Conservation (phyloP, 208 protist genomes). For the Blechomonas ayalai region DNA sequence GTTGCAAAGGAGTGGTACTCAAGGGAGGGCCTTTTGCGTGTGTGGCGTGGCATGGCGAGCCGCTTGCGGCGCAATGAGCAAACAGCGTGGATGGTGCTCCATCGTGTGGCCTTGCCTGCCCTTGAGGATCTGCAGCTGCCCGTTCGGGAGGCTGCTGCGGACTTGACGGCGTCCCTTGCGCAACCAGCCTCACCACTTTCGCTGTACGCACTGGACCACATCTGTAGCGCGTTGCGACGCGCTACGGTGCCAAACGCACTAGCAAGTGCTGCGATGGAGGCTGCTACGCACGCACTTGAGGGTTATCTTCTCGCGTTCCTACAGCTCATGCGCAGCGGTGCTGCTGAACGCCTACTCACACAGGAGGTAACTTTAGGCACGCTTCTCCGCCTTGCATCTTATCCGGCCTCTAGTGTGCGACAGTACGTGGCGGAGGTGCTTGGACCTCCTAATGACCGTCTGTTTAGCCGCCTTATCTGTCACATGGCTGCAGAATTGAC, state of each 20-base stretch:
- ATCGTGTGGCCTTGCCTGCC: conserved; percentile 27
- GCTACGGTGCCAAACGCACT: background rate
- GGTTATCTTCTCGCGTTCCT: conserved; percentile 35
- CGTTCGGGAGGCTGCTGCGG: conserved; percentile 42
- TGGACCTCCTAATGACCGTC: conserved; percentile 26
- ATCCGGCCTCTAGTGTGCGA: conserved; percentile 66
- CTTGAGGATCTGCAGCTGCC: conserved; percentile 48
- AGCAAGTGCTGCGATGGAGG: conserved; percentile 8
- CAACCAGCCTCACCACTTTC: conserved; percentile 2
- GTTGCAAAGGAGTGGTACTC: conserved; percentile 10
- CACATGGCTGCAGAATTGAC: too few relatives aligned
- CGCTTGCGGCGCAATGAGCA: background rate
- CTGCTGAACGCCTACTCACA: conserved; percentile 1
- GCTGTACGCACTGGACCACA: conserved; percentile 17
- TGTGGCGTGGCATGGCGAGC: background rate
- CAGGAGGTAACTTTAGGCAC: background rate
- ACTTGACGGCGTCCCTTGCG: conserved; percentile 3
- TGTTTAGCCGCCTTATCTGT: conserved; percentile 43
- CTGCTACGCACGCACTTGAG: conserved; percentile 22
- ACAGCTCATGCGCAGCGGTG: conserved; percentile 3
- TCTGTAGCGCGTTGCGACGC: conserved; percentile 1
- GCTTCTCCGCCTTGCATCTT: conserved; percentile 36
- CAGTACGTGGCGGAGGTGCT: conserved; percentile 66
- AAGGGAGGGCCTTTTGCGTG: conserved; percentile 18
- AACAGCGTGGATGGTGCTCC: background rate